Evolutionary conservation across 2,329 filamentous ascomycete species (phyloP), one percentile per base, ranked within the genome.

Genomic region (Penicillium concentricum): DNA sequence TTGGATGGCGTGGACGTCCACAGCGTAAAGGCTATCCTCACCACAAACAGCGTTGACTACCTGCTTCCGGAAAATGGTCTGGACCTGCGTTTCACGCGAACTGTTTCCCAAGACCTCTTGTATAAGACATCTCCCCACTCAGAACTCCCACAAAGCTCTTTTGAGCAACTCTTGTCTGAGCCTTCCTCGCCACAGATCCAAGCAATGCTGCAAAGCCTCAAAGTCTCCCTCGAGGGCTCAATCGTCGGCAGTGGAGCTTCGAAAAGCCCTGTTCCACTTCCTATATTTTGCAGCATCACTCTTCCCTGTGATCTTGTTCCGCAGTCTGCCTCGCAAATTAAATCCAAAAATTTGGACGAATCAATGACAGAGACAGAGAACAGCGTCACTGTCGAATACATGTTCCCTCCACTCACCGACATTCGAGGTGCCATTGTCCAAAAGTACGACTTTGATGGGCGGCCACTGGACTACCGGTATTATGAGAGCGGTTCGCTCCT

Each of bases 71-170:
- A 77, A 55, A 70, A 67, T 28, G 60, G 69, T 2, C 54, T 73
- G 32, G 75, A 77, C 55, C 64, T 77, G 39, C 74, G 74, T 15
- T 77, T 77, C 51, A 73, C 70, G 2, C 69, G 69, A 39, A 71
- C 61, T 16, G 46, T 72, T 20, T 67, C 69, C 45, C 67, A 62
- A 6, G 66, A 76, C 18, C 51, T 76, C 28, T 61, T 69, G 7
- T 35, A 52, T 4, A 57, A 54, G 4, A 28, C 48, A 6, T 32
- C 42, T 22, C 5, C 54, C 38, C 34, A 56, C 30, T 39, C 45
- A 30, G 41, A 52, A 13, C 9, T 76, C 51, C 72, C 69, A 2
- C 69, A 69, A 46, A 69, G 58, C n/a, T 48, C 70, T n/a, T 66
- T 68, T 44, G 66, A 60, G 6, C 62, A 75, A 18, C 42, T 73